These are phyloP conservation scores for Venturia pyrina DNA, from an alignment of 2,329 filamentous ascomycete species.

Conservation along the genomic window DNA sequence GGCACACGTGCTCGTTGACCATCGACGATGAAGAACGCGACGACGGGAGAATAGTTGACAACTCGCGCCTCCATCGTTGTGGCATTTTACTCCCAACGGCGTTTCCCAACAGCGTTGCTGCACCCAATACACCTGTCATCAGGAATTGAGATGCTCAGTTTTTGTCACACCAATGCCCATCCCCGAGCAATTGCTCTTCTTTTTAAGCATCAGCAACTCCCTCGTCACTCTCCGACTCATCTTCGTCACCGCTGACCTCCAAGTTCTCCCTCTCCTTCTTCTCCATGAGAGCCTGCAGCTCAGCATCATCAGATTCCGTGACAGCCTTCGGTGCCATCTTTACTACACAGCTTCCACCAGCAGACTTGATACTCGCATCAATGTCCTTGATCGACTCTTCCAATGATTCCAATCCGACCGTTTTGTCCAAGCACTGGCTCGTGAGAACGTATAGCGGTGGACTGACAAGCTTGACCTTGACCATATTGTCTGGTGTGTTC, in stretches of 20 bases:
- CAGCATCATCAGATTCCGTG: conserved; percentile 95
- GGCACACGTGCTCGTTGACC: not conserved
- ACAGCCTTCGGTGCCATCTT: conserved; percentile 99
- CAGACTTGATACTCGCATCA: conserved; percentile 63
- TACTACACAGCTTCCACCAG: conserved; percentile 71
- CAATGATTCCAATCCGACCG: conserved; percentile 68
- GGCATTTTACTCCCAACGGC: not conserved
- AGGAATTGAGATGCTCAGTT: not conserved
- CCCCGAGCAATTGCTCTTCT: not conserved
- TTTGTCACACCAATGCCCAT: not conserved
- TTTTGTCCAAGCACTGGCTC: conserved; percentile 91
- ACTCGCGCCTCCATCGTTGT: too few relatives aligned
- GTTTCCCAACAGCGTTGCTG: not conserved
- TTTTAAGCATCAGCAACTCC: conserved; percentile 5
- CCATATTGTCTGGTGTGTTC: conserved; percentile 85
- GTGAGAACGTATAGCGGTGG: conserved; percentile 95
- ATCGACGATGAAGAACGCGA: not conserved
- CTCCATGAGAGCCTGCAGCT: conserved; percentile 96
- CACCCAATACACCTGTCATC: not conserved
- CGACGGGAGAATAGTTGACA: not conserved
- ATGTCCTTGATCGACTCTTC: conserved; percentile 88
- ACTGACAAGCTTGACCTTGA: conserved; percentile 98
- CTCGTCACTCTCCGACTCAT: conserved; percentile 89
- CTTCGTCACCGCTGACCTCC: conserved; percentile 96
- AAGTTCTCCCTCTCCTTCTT: conserved; percentile 97